phyloP scores from a whole-genome alignment of 352 stramenopile genomes.

The Phytophthora niederhauseri region DNA sequence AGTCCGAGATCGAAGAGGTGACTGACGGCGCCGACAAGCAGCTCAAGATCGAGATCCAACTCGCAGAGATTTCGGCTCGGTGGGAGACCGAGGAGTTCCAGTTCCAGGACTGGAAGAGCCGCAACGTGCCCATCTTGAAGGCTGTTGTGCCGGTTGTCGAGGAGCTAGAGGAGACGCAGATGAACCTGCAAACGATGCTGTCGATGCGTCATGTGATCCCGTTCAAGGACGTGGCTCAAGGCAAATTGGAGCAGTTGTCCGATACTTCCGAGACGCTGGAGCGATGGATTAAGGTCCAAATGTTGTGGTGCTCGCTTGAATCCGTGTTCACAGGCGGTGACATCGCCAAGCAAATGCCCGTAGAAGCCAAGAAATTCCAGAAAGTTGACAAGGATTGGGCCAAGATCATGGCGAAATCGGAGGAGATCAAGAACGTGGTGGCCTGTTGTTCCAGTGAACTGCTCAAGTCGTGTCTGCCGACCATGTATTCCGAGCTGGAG shows the following conservation, averaged over 20 bases:
- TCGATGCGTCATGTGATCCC: conserved; percentile 97
- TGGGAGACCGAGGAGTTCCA: conserved; percentile 97
- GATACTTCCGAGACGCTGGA: conserved; percentile 98
- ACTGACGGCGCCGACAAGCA: conserved; percentile 98
- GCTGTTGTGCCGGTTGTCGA: conserved; percentile 96
- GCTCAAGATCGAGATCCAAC: conserved; percentile 96
- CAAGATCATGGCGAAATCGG: conserved; percentile 97
- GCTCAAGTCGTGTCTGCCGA: conserved; percentile 96
- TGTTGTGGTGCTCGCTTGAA: conserved; percentile 98
- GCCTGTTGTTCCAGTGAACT: conserved; percentile 96
- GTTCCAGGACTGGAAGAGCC: conserved; percentile 95
- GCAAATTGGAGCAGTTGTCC: conserved; percentile 94
- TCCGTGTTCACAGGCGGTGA: conserved; percentile 98
- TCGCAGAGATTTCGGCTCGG: conserved; percentile 94
- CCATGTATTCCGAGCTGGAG: conserved; percentile 98
- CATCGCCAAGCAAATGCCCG: conserved; percentile 99
- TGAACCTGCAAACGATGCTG: conserved; percentile 98
- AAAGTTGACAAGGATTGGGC: conserved; percentile 99
- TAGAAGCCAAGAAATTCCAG: conserved; percentile 98
- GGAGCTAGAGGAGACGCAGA: conserved; percentile 97
- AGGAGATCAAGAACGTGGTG: conserved; percentile 93
- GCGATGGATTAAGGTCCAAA: conserved; percentile 98
- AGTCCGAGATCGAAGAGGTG: conserved; percentile 97
- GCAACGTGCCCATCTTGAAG: conserved; percentile 96
- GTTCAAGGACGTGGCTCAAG: conserved; percentile 96